Percentiles rank a stretch among this genome's conserved stretches.
These are phyloP conservation scores for Grosmannia penicillata DNA, from an alignment of 2,329 filamentous ascomycete species.

Conservation along the genomic window DNA sequence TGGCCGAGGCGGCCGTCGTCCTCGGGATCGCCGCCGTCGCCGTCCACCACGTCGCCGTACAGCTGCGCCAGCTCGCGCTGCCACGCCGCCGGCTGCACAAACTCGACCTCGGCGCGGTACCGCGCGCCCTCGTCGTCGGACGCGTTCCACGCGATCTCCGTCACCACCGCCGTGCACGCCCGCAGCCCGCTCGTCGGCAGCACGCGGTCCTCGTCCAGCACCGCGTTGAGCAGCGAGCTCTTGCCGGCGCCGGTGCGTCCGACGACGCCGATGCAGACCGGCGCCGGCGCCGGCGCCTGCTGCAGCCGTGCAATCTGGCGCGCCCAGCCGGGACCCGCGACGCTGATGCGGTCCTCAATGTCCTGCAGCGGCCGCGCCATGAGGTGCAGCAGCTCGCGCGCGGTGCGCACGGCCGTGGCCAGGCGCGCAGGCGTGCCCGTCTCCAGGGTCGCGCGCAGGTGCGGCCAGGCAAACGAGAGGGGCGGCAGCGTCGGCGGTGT, in stretches of 20 bases:
- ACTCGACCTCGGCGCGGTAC: constrained; percentile 43
- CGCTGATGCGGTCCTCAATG: constrained; percentile 11
- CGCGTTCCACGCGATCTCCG: constrained; percentile 42
- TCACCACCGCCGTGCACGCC: constrained; percentile 47
- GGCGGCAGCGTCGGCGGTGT: background rate
- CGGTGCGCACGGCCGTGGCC: constrained; percentile 2
- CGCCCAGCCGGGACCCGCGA: constrained; percentile 5
- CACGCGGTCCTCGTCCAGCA: constrained; percentile 42
- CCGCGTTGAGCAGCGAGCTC: constrained; percentile 46
- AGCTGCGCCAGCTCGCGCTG: constrained; percentile 32
- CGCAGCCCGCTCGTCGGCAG: constrained; percentile 34
- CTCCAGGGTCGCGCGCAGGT: background rate
- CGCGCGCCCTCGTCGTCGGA: constrained; percentile 17
- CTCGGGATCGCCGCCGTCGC: constrained; percentile 8
- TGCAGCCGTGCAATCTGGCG: background rate
- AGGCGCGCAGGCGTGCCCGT: background rate
- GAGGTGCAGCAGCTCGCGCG: constrained; percentile 10
- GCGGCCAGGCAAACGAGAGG: background rate
- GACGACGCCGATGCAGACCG: constrained; percentile 38
- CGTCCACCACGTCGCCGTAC: constrained; percentile 23
- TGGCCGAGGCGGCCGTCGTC: constrained; percentile 16
- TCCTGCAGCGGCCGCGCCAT: constrained; percentile 12
- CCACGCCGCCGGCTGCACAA: constrained; percentile 38
- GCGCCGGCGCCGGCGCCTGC: constrained; percentile 15
- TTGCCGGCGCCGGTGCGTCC: constrained; percentile 50